Conservation (phyloP, 2,329 filamentous ascomycete genomes). For the Lachnum nothofagi region DNA sequence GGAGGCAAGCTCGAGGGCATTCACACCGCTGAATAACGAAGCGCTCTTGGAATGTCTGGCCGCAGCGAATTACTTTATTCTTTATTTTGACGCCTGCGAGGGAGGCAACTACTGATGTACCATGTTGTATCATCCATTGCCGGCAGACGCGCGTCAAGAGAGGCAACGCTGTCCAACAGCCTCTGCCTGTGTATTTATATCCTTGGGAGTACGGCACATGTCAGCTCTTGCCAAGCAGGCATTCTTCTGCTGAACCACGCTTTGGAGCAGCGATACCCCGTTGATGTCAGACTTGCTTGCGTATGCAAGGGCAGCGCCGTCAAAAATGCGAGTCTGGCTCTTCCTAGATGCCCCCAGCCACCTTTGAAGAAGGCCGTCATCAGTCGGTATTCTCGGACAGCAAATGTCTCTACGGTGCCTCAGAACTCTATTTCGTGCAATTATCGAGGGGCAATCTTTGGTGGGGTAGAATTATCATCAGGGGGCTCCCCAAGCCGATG, state of each 20-base stretch:
- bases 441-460: slow-evolving; percentile 22
- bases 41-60: background rate
- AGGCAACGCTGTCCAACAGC: slow-evolving; percentile 1
- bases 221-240: slow-evolving; percentile 21
- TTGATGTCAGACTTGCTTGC: slow-evolving; percentile 14
- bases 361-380: background rate
- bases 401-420: slow-evolving; percentile 19
- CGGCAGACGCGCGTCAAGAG: slow-evolving; percentile 21
- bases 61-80: slow-evolving; percentile 3
- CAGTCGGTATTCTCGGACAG: slow-evolving; percentile 10
- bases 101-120: slow-evolving; percentile 15
- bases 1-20: slow-evolving; percentile 1
- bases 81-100: slow-evolving; percentile 15
- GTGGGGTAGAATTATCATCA: slow-evolving; percentile 20
- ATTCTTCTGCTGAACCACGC: background rate
- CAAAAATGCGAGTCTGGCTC: background rate
- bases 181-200: slow-evolving; percentile 2
- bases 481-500: background rate
- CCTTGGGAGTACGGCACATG: background rate
- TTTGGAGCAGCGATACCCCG: background rate
- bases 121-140: slow-evolving; percentile 4
- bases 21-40: slow-evolving; percentile 12
- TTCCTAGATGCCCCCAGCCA: slow-evolving; percentile 10
- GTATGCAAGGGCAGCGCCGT: slow-evolving; percentile 16
- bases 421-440: slow-evolving; percentile 10